phyloP scores from a whole-genome alignment of 2,329 filamentous ascomycete genomes.

The Kalaharituber pfeilii region DNA sequence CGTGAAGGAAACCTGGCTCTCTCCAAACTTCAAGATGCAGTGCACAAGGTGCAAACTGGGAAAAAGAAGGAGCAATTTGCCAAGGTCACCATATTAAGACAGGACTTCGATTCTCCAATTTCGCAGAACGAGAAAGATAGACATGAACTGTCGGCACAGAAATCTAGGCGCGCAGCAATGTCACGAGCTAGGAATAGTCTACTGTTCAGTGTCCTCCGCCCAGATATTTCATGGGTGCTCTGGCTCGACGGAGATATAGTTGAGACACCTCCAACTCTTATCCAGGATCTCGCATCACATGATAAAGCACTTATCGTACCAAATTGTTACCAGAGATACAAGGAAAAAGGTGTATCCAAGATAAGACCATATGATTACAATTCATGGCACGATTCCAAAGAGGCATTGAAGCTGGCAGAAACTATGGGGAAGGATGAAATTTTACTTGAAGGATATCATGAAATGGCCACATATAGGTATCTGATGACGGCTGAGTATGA shows the following conservation, averaged over 20 bases:
- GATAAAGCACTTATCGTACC: conserved; percentile 84
- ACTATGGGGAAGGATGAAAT: conserved; percentile 86
- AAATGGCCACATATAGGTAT: conserved; percentile 79
- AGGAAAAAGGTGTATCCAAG: conserved; percentile 48
- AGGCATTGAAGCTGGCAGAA: conserved; percentile 54
- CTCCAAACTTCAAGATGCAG: conserved; percentile 61
- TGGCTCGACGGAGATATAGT: conserved; percentile 90
- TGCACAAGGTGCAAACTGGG: conserved; percentile 71
- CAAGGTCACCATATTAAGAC: conserved; percentile 80
- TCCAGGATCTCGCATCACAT: conserved; percentile 77
- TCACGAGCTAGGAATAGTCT: conserved; percentile 83
- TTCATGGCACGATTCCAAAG: conserved; percentile 83
- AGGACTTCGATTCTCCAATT: conserved; percentile 79
- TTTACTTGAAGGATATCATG: conserved; percentile 76
- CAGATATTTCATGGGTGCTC: conserved; percentile 82
- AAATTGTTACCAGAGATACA: conserved; percentile 85
- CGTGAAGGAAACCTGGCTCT: conserved; percentile 82
- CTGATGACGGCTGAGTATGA: conserved; percentile 73
- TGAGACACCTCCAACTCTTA: conserved; percentile 66
- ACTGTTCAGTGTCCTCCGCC: conserved; percentile 84
- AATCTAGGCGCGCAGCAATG: conserved; percentile 72
- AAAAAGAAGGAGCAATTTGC: conserved; percentile 70
- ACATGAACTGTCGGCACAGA: conserved; percentile 84
- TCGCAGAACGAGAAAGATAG: conserved; percentile 68
- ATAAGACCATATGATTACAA: conserved; percentile 89